Evolutionary conservation across 1,139 yeast genomes (phyloP).

Genomic region (Saccharomycopsis crataegensis): DNA sequence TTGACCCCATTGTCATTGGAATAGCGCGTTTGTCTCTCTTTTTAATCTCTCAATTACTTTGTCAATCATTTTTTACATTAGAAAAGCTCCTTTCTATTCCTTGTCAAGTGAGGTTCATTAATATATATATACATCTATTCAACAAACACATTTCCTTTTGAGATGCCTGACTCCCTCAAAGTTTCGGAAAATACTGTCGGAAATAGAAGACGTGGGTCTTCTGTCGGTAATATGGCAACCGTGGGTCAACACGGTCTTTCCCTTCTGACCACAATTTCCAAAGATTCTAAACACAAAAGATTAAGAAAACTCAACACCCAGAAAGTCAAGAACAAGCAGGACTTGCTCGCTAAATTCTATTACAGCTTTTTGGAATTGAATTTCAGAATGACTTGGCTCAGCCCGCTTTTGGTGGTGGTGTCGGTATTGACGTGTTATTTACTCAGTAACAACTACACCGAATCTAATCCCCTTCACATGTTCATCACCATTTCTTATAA

Average conservation of each 20-base stretch:
- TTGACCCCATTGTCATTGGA: too few species aligned
- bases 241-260: conserved; percentile 50
- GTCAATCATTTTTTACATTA: too few species aligned
- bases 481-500: conserved; percentile 67
- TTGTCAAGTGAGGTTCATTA: too few species aligned
- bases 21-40: too few species aligned
- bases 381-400: conserved; percentile 73
- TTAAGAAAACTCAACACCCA: conserved; percentile 26
- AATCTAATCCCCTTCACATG: conserved; percentile 53
- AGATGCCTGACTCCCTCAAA: too few species aligned
- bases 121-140: too few species aligned
- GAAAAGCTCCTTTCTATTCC: too few species aligned
- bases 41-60: too few species aligned
- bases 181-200: too few species aligned
- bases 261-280: conserved; percentile 26
- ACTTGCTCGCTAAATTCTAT: conserved; percentile 22
- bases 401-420: conserved; percentile 48
- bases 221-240: conserved; percentile 49
- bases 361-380: conserved; percentile 29
- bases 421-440: conserved; percentile 35
- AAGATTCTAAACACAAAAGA: conserved; percentile 32
- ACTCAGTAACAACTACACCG: conserved; percentile 39
- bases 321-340: conserved; percentile 33
- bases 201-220: too few species aligned
- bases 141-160: too few species aligned